Base-by-base conservation (phyloP, 805 yeast species). In the Lachancea sp. region DNA sequence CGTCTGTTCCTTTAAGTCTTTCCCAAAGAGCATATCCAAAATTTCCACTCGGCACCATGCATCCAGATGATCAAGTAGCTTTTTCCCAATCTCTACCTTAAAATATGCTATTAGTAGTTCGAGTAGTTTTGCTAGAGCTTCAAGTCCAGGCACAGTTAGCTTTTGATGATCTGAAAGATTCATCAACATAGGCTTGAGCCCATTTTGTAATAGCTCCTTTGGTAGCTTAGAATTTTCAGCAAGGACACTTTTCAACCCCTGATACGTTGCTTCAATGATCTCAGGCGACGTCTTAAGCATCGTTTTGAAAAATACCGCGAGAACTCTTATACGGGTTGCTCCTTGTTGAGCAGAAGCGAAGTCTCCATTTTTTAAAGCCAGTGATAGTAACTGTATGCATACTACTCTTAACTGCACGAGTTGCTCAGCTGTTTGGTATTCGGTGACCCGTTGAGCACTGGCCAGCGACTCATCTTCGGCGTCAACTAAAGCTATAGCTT, bases 381-480 rank as follows among this genome's bases (percentile, higher is more conserved):
- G 64, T 0, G 97, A 81, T 13, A 92, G 70, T 15, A 92, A 65
- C 45, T 77, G 77, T 43, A 92, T 86, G 57, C 98, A 92, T 3
- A 87, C 95, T 21, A 92, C 92, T 41, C 98, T 71, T 30, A 94
- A 64, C 49, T 85, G 87, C 3, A 88, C 80, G 39, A 94, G 69
- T 52, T 90, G 97, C 55, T 86, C 90, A 0, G 95, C 73, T 0
- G 96, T 89, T 42, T 87, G 74, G 55, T 88, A 80, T 55, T 92
- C 98, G 34, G 84, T 75, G 1, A 87, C 78, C 25, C 92, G 73
- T 53, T 85, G 94, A 0, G 87, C 84, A 47, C 88, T 85, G 0
- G 96, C 87, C 46, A 94, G 69, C 2, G 96, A 85, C 52, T 90
- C 97, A 60, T 92, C 99, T 43, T 92, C 98, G 0, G 98, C 97